These are phyloP conservation scores for Botrytis paeoniae DNA, from an alignment of 2,329 filamentous ascomycete species.

Conservation along the genomic window DNA sequence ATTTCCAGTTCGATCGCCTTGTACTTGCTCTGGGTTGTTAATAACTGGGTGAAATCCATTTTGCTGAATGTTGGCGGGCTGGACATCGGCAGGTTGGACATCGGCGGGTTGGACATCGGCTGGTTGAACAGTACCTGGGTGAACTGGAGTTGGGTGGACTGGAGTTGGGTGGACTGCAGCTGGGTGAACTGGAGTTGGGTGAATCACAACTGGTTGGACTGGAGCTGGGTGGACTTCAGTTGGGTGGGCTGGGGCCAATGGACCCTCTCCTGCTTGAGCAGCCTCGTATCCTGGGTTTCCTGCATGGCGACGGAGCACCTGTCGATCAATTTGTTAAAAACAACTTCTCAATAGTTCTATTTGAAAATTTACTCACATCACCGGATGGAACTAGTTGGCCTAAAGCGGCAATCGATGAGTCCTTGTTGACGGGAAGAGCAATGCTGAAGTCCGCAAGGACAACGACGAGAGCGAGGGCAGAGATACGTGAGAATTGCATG, in stretches of 20 bases:
- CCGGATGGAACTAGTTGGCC: background rate
- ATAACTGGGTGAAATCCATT: background rate
- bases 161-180: background rate
- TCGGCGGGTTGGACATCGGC: no score
- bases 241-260: background rate
- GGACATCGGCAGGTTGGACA: background rate
- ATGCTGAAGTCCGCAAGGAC: background rate
- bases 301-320: conserved; percentile 23
- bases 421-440: background rate
- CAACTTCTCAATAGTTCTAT: background rate
- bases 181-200: background rate
- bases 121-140: background rate
- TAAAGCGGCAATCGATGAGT: background rate
- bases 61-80: background rate
- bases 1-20: background rate
- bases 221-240: background rate
- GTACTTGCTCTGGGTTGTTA: background rate
- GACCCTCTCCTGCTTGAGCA: background rate
- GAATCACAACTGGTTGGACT: background rate
- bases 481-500: conserved; percentile 8
- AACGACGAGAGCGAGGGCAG: background rate
- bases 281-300: background rate
- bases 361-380: background rate
- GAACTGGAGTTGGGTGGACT: background rate
- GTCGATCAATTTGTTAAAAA: conserved; percentile 35